Evolutionary conservation across 2,329 filamentous ascomycete genomes (phyloP).

Genomic region (Cordyceps tenuipes): DNA sequence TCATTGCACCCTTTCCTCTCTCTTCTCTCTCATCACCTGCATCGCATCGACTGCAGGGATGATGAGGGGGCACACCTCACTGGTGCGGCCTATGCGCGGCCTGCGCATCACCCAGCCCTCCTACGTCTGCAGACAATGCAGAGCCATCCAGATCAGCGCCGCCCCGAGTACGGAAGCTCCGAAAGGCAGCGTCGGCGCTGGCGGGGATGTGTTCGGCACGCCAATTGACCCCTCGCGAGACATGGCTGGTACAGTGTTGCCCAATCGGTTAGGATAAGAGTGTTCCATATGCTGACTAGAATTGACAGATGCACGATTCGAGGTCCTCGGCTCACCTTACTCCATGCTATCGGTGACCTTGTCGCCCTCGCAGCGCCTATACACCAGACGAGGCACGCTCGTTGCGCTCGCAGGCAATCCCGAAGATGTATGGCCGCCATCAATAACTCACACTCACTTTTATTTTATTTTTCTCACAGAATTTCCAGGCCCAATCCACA

Average conservation of each 20-base stretch:
- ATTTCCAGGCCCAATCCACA: slow-evolving; percentile 68
- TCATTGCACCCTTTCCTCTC: not conserved
- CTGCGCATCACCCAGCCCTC: slow-evolving; percentile 20
- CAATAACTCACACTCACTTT: no score
- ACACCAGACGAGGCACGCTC: slow-evolving; percentile 83
- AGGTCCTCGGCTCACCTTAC: slow-evolving; percentile 85
- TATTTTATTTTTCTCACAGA: not conserved
- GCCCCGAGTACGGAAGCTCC: slow-evolving; percentile 50
- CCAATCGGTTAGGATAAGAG: not conserved
- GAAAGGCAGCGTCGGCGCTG: slow-evolving; percentile 22
- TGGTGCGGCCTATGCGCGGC: slow-evolving; percentile 28
- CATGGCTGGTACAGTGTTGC: slow-evolving; percentile 36
- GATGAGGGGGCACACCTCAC: slow-evolving; percentile 35
- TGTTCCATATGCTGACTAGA: not conserved
- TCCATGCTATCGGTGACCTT: slow-evolving; percentile 90
- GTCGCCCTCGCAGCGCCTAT: slow-evolving; percentile 87
- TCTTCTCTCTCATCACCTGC: not conserved
- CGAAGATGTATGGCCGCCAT: slow-evolving; percentile 60
- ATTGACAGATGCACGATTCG: slow-evolving; percentile 76
- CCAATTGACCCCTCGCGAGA: slow-evolving; percentile 37
- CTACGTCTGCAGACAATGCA: slow-evolving; percentile 47
- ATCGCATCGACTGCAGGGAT: slow-evolving; percentile 1
- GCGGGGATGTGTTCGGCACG: slow-evolving; percentile 48
- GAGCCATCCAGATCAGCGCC: slow-evolving; percentile 55
- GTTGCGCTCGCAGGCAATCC: slow-evolving; percentile 84